Base-by-base conservation (phyloP, 352 stramenopile species). In the Thraustochytrium striatum region DNA sequence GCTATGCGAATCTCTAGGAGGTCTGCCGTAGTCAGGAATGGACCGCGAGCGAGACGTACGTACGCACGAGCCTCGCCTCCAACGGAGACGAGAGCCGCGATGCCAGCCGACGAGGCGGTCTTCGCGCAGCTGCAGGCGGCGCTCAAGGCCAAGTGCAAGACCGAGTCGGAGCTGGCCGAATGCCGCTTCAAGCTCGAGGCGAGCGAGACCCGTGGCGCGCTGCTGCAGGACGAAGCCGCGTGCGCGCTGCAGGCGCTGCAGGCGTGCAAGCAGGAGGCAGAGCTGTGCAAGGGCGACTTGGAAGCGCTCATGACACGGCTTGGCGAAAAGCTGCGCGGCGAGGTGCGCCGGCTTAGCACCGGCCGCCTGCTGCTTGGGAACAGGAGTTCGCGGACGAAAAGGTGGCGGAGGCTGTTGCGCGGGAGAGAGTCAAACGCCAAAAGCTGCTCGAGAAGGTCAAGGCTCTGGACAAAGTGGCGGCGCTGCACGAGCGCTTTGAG, bases 281-380 rank as follows among this genome's bases (percentile, higher is more conserved):
- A 32, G 3, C 43, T 30, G 30, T 75, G 65, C 47, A 3, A 32
- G 39, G 52, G 21, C 7, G 65, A 75, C 39, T 13, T 75, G 25
- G 41, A 75, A 21, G 39, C 41, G 5, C 68, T 75, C 28, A 5
- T 75, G 21, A 30, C 19, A 5, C n/a, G 52, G 11, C 43, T 61
- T 2, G 61, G 52, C 2, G 52, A 58, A 8, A 16, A 75, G 52
- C 16, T 75, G 1, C 11, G 16, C 32, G 39, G 39, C 41, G 28
- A 30, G 3, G n/a, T 19, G n/a, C 65, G 65, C 25, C 9, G 30
- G 39, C 28, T 38, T 3, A 38, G 43, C n/a, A 32, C n/a, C 32
- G 44, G 44, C 7, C 39, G 65, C 16, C 30, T 43, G 44, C 41
- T 75, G 32, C 65, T n/a, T 70, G 59, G 59, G 59, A 70, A n/a